Conservation (phyloP, 352 stramenopile species). For the Phytophthora citricola region DNA sequence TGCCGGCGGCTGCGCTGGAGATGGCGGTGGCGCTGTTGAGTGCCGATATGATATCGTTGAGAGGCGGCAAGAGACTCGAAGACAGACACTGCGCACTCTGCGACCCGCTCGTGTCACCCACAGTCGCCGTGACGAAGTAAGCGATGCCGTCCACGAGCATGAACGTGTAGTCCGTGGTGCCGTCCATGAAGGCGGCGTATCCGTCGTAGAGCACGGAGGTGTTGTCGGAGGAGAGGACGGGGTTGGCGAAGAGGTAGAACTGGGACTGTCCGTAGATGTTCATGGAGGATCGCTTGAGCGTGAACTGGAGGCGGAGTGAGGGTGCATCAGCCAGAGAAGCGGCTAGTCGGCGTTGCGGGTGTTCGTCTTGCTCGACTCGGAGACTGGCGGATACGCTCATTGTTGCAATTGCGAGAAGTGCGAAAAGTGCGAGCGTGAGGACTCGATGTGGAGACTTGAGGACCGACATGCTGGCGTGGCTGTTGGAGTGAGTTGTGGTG, state of each 20-base stretch:
- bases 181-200: conserved; percentile 28
- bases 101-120: conserved; percentile 5
- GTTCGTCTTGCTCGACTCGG: background rate
- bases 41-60: conserved; percentile 27
- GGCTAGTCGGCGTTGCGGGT: conserved; percentile 1
- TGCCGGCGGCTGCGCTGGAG: conserved; percentile 3
- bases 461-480: too few species aligned
- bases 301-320: too few species aligned
- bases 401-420: conserved; percentile 7
- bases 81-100: conserved; percentile 23
- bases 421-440: conserved; percentile 3
- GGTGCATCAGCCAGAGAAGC: conserved; percentile 21
- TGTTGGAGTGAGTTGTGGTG: too few species aligned
- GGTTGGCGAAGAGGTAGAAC: conserved; percentile 46
- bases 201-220: conserved; percentile 41
- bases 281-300: conserved; percentile 41
- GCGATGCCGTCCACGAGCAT: conserved; percentile 35
- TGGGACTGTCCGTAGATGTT: conserved; percentile 33
- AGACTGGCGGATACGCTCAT: conserved; percentile 1
- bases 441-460: conserved; percentile 13
- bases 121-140: conserved; percentile 31
- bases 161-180: conserved; percentile 27
- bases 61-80: conserved; percentile 14
- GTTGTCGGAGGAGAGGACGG: conserved; percentile 26
- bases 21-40: conserved; percentile 25